Conservation (phyloP, 176 grass and related monocot species). For the Luzula sylvatica region DNA sequence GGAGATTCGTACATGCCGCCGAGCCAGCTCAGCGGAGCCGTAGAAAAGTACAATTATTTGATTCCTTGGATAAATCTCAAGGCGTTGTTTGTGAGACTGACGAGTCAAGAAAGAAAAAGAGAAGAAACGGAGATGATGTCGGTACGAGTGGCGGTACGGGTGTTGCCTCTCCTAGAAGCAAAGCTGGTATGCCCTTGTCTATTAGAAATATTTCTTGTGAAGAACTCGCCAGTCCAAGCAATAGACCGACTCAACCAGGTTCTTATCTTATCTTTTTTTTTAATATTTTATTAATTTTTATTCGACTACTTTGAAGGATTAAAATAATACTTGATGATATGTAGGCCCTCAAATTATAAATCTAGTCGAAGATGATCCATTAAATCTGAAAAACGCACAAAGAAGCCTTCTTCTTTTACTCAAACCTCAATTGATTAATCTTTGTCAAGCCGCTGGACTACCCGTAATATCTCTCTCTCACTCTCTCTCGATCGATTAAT, state of each 20-base stretch:
- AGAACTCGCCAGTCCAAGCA: neutral
- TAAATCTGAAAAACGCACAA: conserved; percentile 47
- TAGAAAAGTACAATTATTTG: conserved; percentile 54
- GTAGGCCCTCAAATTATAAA: neutral
- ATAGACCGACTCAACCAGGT: neutral
- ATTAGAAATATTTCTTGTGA: conserved; percentile 9
- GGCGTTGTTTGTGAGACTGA: conserved; percentile 33
- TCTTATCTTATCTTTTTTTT: neutral
- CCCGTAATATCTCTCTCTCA: conserved; percentile 36
- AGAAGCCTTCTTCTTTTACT: conserved; percentile 52
- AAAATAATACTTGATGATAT: conserved; percentile 4
- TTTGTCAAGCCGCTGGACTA: conserved; percentile 54
- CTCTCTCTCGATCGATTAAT: neutral
- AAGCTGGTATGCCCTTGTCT: neutral
- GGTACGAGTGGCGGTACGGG: neutral
- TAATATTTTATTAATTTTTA: neutral
- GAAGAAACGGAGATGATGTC: conserved; percentile 32
- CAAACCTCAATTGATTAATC: conserved; percentile 48
- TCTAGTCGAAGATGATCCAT: conserved; percentile 21
- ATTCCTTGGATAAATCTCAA: conserved; percentile 23
- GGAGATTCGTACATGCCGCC: conserved; percentile 53
- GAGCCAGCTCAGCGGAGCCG: conserved; percentile 50
- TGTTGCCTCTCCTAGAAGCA: neutral
- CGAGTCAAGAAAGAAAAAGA: conserved; percentile 40
- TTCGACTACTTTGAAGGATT: neutral